Percentiles rank a stretch among this genome's conserved stretches.
Evolutionary conservation across 2,329 filamentous ascomycete species (phyloP).

Genomic region (Chalaropsis ovoidea): DNA sequence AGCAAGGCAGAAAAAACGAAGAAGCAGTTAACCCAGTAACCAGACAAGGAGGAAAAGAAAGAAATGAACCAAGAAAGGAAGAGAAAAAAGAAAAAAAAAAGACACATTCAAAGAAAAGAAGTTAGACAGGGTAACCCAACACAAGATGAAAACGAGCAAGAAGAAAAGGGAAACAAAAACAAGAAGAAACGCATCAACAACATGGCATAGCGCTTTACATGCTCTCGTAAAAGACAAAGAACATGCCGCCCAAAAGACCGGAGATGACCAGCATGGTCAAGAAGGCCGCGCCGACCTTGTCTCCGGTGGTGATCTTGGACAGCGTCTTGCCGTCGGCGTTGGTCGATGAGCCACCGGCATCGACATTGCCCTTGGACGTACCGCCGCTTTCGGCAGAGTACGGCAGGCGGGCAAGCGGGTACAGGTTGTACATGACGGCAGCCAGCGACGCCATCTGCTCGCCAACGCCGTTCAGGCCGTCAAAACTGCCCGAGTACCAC

Average conservation of each 20-base stretch:
- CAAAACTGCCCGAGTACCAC: constrained; percentile 48
- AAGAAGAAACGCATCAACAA: constrained; percentile 24
- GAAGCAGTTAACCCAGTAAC: constrained; percentile 7
- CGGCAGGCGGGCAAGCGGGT: constrained; percentile 37
- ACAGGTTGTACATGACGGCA: constrained; percentile 51
- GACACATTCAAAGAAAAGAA: constrained; percentile 1
- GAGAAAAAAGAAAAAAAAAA: background rate
- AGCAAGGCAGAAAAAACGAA: background rate
- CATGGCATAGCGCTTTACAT: constrained; percentile 24
- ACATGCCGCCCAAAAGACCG: constrained; percentile 41
- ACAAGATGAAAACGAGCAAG: background rate
- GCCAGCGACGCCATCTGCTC: constrained; percentile 59
- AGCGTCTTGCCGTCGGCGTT: constrained; percentile 31
- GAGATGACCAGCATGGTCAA: constrained; percentile 42
- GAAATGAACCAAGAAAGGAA: constrained; percentile 2
- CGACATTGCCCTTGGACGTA: constrained; percentile 40
- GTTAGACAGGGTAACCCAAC: background rate
- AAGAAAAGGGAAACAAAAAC: constrained; percentile 15
- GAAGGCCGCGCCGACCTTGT: constrained; percentile 48
- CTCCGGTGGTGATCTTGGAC: constrained; percentile 39
- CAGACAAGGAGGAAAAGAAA: background rate
- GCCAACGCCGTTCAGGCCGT: constrained; percentile 53
- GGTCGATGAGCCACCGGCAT: constrained; percentile 35
- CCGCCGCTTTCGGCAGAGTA: constrained; percentile 49
- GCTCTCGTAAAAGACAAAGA: constrained; percentile 35